Evolutionary conservation across 805 yeast species (phyloP).

Genomic region (Komagataella ulmi): DNA sequence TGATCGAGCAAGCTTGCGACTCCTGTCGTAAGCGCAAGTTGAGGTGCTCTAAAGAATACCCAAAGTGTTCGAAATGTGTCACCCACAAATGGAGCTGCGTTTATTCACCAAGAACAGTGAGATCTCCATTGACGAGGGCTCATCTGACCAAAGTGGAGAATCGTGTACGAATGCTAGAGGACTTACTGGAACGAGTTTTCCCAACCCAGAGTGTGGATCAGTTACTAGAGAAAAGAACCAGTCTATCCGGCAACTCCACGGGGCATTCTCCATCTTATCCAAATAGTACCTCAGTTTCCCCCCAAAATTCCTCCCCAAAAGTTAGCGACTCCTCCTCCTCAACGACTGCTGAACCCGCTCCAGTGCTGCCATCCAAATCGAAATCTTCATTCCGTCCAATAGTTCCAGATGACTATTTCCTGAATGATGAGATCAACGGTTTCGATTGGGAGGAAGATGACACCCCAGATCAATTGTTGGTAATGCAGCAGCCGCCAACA

Average conservation of each 20-base stretch:
- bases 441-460: constrained; percentile 51
- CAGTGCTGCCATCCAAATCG: neutral
- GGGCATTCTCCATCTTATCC: neutral
- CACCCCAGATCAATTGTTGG: constrained; percentile 8
- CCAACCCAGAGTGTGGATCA: constrained; percentile 33
- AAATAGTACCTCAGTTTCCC: neutral
- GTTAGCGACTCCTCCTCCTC: neutral
- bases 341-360: neutral
- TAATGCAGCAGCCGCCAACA: constrained; percentile 5
- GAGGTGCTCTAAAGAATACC: constrained; percentile 68
- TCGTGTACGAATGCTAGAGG: constrained; percentile 32
- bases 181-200: constrained; percentile 24
- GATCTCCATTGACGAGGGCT: constrained; percentile 75
- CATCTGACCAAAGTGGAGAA: constrained; percentile 68
- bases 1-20: constrained; percentile 59
- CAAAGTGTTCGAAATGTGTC: constrained; percentile 63
- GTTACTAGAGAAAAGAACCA: constrained; percentile 3
- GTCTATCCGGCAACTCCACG: neutral
- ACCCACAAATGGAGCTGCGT: constrained; percentile 63
- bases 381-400: constrained; percentile 7
- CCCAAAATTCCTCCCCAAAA: neutral
- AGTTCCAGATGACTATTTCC: constrained; percentile 13
- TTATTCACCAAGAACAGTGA: constrained; percentile 64
- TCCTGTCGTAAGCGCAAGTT: constrained; percentile 72
- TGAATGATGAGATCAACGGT: constrained; percentile 24